phyloP scores from a whole-genome alignment of 106 monocot genomes.

The Allium cepa region DNA sequence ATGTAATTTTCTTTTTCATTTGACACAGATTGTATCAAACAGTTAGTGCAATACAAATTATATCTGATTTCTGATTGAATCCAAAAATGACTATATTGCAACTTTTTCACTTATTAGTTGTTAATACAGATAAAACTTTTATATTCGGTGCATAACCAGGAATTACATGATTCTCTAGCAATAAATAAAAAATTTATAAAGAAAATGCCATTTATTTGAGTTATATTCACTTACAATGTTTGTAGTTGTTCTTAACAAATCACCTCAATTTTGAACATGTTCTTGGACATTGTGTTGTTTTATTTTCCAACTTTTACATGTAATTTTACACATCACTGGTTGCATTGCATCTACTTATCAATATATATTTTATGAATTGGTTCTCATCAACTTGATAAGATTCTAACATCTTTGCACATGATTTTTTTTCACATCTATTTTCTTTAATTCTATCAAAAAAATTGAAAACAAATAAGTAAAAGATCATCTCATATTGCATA shows the following conservation, averaged over 20 bases:
- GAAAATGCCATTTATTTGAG: background rate
- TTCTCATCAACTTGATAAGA: conserved; percentile 36
- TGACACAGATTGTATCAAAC: too few species aligned
- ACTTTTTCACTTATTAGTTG: too few species aligned
- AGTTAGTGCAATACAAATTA: too few species aligned
- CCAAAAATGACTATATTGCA: too few species aligned
- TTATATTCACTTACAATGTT: background rate
- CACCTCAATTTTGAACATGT: too few species aligned
- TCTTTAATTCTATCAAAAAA: background rate
- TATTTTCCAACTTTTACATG: background rate
- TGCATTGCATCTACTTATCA: background rate
- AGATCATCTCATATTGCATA: too few species aligned
- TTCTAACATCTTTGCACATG: conserved; percentile 23
- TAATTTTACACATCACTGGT: background rate
- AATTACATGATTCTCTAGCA: too few species aligned
- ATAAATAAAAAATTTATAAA: too few species aligned
- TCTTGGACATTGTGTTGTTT: background rate
- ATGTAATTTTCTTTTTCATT: too few species aligned
- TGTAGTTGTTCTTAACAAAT: background rate
- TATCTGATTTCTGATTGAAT: too few species aligned
- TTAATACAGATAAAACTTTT: too few species aligned
- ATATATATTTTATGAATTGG: conserved; percentile 1
- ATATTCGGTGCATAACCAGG: too few species aligned
- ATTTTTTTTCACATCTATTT: conserved; percentile 14
- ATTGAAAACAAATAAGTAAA: background rate